Evolutionary conservation across 208 protist species (phyloP).

Genomic region (Trypanosoma grayi): DNA sequence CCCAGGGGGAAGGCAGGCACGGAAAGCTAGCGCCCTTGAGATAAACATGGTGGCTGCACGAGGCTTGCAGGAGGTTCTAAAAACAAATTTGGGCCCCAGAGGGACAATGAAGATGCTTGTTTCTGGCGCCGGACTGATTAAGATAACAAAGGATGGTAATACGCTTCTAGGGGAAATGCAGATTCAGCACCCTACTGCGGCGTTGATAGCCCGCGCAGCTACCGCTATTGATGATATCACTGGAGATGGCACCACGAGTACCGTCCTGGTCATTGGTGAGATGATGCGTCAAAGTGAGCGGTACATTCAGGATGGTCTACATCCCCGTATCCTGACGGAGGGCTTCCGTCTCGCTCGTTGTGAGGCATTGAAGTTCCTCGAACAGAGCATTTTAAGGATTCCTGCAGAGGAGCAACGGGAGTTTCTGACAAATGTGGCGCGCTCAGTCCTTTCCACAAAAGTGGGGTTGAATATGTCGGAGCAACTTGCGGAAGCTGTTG

Average conservation of each 20-base stretch:
- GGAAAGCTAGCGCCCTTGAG: conserved; percentile 88
- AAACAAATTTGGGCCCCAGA: conserved; percentile 99
- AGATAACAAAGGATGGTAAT: conserved; percentile 99
- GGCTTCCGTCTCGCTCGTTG: conserved; percentile 97
- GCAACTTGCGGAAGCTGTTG: conserved; percentile 92
- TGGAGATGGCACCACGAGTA: conserved; percentile 99
- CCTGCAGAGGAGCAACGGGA: conserved; percentile 79
- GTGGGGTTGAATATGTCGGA: conserved; percentile 67
- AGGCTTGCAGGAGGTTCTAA: conserved; percentile 97
- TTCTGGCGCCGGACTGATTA: conserved; percentile 98
- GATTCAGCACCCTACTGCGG: conserved; percentile 99
- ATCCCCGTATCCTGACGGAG: conserved; percentile 98
- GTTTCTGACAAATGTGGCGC: conserved; percentile 95
- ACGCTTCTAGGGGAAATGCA: conserved; percentile 99
- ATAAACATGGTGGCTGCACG: conserved; percentile 99
- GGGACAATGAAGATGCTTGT: conserved; percentile 99
- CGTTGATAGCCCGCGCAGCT: conserved; percentile 98
- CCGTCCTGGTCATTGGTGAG: conserved; percentile 99
- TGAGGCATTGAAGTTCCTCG: conserved; percentile 91
- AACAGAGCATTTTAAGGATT: conserved; percentile 67
- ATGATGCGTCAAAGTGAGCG: conserved; percentile 98
- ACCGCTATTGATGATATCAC: conserved; percentile 99
- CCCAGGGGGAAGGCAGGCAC: conserved; percentile 80
- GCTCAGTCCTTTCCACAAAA: conserved; percentile 96
- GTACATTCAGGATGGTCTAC: conserved; percentile 98